phyloP scores from a whole-genome alignment of 75 land plant species.

The Pinus tabuliformis region DNA sequence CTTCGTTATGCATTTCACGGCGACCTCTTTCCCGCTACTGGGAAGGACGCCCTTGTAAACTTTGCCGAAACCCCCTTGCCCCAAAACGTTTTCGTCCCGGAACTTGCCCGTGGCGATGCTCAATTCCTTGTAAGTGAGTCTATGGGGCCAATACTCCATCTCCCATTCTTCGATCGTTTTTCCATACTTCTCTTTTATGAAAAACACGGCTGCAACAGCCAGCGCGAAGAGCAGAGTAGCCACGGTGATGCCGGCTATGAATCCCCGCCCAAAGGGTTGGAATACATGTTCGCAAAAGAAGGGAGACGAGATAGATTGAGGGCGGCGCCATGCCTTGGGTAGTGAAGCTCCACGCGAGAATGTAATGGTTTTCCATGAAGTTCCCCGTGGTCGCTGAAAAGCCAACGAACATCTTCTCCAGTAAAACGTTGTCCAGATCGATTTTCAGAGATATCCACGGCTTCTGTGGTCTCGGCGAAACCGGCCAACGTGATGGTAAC shows the following conservation, averaged over 20 bases:
- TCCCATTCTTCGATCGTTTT: slow-evolving; percentile 20
- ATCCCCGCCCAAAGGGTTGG: background rate
- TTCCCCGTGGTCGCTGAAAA: slow-evolving; percentile 8
- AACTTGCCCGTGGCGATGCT: slow-evolving; percentile 13
- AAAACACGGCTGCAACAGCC: too few relatives aligned
- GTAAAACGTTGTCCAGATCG: background rate
- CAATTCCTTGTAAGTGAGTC: slow-evolving; percentile 18
- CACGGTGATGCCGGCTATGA: background rate
- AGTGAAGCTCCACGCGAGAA: slow-evolving; percentile 18
- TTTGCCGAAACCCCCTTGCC: slow-evolving; percentile 16
- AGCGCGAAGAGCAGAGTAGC: background rate
- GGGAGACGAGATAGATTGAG: background rate
- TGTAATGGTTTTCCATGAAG: background rate
- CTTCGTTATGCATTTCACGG: slow-evolving; percentile 21
- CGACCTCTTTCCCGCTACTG: slow-evolving; percentile 2
- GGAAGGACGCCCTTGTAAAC: slow-evolving; percentile 23
- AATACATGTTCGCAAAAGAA: background rate
- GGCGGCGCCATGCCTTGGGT: background rate
- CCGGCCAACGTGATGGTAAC: background rate
- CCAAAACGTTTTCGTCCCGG: slow-evolving; percentile 8
- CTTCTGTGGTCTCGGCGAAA: background rate
- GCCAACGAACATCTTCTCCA: background rate
- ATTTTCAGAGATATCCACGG: background rate
- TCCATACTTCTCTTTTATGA: background rate
- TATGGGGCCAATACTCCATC: slow-evolving; percentile 15